Conservation (phyloP, 257 asterid genomes). For the Penstemon barbatus region DNA sequence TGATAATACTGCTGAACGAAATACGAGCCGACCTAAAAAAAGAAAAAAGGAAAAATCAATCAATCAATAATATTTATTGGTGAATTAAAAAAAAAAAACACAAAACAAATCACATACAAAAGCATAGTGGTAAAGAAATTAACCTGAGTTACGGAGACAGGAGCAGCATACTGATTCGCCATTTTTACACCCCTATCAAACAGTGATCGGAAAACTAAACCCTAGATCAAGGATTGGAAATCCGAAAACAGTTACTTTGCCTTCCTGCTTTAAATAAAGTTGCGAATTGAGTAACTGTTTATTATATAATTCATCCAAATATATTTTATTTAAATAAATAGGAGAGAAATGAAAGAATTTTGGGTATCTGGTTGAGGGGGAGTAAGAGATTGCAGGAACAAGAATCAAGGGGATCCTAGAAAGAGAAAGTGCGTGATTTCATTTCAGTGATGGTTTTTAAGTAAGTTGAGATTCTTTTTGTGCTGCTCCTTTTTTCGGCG, state of each 20-base stretch:
- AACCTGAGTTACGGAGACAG: conserved; percentile 47
- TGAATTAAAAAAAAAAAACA: background rate
- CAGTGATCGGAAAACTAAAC: conserved; percentile 22
- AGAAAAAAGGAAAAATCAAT: background rate
- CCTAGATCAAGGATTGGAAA: conserved; percentile 28
- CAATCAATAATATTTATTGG: background rate
- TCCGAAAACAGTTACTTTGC: background rate
- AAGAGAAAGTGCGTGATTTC: background rate
- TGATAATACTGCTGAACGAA: conserved; percentile 81
- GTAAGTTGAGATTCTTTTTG: too few species aligned
- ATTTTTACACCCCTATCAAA: conserved; percentile 23
- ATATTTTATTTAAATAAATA: background rate
- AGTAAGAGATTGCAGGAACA: background rate
- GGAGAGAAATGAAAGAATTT: background rate
- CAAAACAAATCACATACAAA: background rate
- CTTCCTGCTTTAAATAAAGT: background rate
- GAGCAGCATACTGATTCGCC: conserved; percentile 40
- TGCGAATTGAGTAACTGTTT: background rate
- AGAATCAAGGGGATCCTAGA: background rate
- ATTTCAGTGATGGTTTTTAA: background rate
- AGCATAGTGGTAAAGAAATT: background rate
- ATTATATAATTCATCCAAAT: background rate
- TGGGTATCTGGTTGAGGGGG: background rate
- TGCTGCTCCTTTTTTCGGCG: too few species aligned
- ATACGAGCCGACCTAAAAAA: conserved; percentile 67